Conservation (phyloP, 495 filamentous ascomycete genomes). For the Penicillium parvum region DNA sequence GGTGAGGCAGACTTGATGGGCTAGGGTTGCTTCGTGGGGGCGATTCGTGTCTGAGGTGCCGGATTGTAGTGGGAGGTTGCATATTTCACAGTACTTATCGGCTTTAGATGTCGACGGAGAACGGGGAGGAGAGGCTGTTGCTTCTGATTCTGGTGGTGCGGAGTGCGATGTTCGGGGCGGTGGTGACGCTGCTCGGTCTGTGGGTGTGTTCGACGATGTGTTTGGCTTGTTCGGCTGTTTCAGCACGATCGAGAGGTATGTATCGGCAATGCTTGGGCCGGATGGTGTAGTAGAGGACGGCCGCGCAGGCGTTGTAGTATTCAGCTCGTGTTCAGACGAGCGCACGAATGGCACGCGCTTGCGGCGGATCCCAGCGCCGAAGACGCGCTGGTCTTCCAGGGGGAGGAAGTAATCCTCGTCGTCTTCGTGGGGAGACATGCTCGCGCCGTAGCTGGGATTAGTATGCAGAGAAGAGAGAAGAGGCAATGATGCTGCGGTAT, state of each 20-base stretch:
- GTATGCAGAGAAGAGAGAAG: not conserved
- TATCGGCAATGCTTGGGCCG: constrained; percentile 52
- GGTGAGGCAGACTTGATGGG: constrained; percentile 73
- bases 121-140: constrained; percentile 6
- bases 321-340: constrained; percentile 49
- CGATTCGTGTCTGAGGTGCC: constrained; percentile 2
- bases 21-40: constrained; percentile 67
- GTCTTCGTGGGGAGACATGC: constrained; percentile 24
- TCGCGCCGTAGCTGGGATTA: not conserved
- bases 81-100: constrained; percentile 49
- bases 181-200: not conserved
- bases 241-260: constrained; percentile 71
- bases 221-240: constrained; percentile 27
- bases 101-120: not conserved
- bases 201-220: constrained; percentile 17
- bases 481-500: constrained; percentile 1
- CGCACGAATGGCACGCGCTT: constrained; percentile 80
- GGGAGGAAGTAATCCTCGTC: constrained; percentile 63
- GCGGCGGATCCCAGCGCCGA: constrained; percentile 71
- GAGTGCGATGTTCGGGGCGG: constrained; percentile 13
- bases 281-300: constrained; percentile 21
- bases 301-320: constrained; percentile 33
- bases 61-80: constrained; percentile 48
- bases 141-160: constrained; percentile 15
- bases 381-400: constrained; percentile 68